Evolutionary conservation across 176 grass and related monocot genomes (phyloP).

Genomic region (Typha latifolia): DNA sequence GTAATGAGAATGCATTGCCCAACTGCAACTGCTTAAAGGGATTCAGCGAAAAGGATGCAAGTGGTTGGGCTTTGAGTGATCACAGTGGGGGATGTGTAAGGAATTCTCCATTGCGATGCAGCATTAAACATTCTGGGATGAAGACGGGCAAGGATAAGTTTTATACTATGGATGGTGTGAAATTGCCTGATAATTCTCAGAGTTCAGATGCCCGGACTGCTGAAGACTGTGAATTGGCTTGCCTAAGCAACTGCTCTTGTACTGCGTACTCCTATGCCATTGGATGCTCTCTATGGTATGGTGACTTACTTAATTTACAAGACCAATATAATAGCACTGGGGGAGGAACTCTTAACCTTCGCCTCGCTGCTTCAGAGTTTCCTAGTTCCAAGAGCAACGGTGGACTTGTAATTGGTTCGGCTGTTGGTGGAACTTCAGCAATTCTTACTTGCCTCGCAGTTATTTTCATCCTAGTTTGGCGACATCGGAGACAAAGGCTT

Average conservation of each 20-base stretch:
- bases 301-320: conserved; percentile 40
- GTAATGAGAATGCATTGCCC: conserved; percentile 19
- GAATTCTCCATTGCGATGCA: too few species aligned
- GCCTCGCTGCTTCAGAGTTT: conserved; percentile 31
- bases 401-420: background rate
- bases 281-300: conserved; percentile 36
- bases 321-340: conserved; percentile 17
- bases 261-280: too few species aligned
- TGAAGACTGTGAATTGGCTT: too few species aligned
- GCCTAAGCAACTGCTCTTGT: too few species aligned
- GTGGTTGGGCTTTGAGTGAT: conserved; percentile 36
- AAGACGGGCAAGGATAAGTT: too few species aligned
- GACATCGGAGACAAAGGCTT: conserved; percentile 6
- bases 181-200: too few species aligned
- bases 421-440: conserved; percentile 3
- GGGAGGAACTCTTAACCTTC: conserved; percentile 39
- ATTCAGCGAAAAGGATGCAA: conserved; percentile 20
- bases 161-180: too few species aligned
- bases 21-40: conserved; percentile 47
- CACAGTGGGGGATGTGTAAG: conserved; percentile 29
- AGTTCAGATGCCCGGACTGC: too few species aligned
- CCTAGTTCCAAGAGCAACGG: conserved; percentile 13
- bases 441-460: conserved; percentile 9
- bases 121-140: too few species aligned
- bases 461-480: conserved; percentile 4